Conservation (phyloP, 1,284 basidiomycete genomes). For the Puccinia hordei region DNA sequence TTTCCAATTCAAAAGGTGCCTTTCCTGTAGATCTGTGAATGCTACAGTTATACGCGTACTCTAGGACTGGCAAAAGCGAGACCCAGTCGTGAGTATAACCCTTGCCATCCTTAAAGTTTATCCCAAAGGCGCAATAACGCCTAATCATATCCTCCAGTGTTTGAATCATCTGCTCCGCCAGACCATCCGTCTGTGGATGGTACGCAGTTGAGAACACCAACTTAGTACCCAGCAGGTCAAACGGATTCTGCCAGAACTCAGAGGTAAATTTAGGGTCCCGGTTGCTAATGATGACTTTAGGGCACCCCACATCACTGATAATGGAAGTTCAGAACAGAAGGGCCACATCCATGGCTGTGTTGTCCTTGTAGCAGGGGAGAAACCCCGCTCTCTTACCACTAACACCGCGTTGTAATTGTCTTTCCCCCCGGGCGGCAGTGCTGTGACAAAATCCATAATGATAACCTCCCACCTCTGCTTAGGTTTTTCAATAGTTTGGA, state of each 20-base stretch:
- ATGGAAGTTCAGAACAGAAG: no score
- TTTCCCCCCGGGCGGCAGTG: no score
- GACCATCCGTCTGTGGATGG: conserved; percentile 61
- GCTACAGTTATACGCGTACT: conserved; percentile 12
- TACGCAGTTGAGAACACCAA: conserved; percentile 62
- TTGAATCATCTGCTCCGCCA: conserved; percentile 52
- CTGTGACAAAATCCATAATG: no score
- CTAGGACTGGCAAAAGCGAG: not conserved
- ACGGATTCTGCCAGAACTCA: conserved; percentile 61
- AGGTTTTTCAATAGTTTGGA: no score
- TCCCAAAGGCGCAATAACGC: conserved; percentile 3
- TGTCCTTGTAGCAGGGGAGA: not conserved
- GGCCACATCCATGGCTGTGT: no score
- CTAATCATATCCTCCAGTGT: conserved; percentile 56
- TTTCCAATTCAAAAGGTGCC: conserved; percentile 2
- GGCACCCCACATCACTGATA: no score
- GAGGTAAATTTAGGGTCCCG: no score
- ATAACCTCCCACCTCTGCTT: no score
- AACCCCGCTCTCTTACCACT: conserved; percentile 15
- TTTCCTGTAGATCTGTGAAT: not conserved
- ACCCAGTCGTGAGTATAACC: conserved; percentile 29
- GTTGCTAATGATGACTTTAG: no score
- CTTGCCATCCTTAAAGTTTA: conserved; percentile 3
- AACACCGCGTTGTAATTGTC: not conserved
- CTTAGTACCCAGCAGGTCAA: conserved; percentile 59